Conservation (phyloP, 2,329 filamentous ascomycete genomes). For the Alternaria alternata region DNA sequence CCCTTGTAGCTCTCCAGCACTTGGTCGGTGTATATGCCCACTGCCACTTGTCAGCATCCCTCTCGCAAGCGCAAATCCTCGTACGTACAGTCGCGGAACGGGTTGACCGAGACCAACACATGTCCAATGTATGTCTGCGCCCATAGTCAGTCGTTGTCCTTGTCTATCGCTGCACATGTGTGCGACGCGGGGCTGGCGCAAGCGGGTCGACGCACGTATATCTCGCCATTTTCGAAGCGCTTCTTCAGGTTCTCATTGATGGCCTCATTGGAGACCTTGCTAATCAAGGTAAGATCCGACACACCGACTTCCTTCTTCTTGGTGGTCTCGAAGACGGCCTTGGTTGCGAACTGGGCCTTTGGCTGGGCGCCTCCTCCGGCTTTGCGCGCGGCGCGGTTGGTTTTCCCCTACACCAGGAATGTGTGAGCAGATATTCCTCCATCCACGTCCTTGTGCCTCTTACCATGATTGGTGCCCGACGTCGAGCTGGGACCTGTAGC, state of each 20-base stretch:
- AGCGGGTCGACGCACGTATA: conserved; percentile 71
- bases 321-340: conserved; percentile 91
- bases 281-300: conserved; percentile 94
- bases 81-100: conserved; percentile 81
- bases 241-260: conserved; percentile 99
- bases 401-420: conserved; percentile 56
- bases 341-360: conserved; percentile 78
- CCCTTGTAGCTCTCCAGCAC: conserved; percentile 94
- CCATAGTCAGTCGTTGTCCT: conserved; percentile 36
- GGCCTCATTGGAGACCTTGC: conserved; percentile 98
- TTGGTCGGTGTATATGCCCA: conserved; percentile 96
- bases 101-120: conserved; percentile 98
- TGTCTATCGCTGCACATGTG: conserved; percentile 15
- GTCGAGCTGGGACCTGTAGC: conserved; percentile 29
- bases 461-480: conserved; percentile 51
- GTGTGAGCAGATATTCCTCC: conserved; percentile 27
- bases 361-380: conserved; percentile 51
- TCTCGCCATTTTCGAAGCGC: conserved; percentile 95
- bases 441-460: conserved; percentile 9
- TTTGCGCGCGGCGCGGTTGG: conserved; percentile 67
- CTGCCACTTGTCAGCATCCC: conserved; percentile 55
- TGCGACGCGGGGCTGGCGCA: conserved; percentile 34
- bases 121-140: conserved; percentile 93
- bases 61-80: neutral
- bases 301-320: conserved; percentile 99